Evolutionary conservation across 768 basidiomycete genomes (phyloP), one percentile per base, ranked within the genome.

Genomic region (Lepiota venenata): DNA sequence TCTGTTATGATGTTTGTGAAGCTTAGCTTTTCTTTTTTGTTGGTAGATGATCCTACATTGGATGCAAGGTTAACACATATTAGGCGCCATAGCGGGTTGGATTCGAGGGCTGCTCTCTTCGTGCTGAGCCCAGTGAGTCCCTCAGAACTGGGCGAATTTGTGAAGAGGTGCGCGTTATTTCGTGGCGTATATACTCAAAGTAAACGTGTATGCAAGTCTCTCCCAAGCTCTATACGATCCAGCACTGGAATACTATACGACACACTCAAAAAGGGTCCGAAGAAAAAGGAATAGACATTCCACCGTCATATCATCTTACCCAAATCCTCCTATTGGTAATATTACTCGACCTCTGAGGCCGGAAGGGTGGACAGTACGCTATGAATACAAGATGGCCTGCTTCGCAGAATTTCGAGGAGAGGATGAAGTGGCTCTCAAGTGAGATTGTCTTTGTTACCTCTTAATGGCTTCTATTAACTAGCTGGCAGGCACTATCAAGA

Each of bases 321-420:
- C 78, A 4, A 73, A 74, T n/a, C 72, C 82, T 3, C 61, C 77
- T n/a, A 69, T 75, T 18, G 76, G 79, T 2, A 66, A 67, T 38
- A 66, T 80, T 16, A 68, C 79, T 1, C 82, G 85, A 15, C 84
- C 88, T 0, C 72, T 97, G 4, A 76, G 89, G 25, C 81, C 87
- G 0, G 87, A 92, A 68, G 95, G 95, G 0, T 99, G 95, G 96
- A 92, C 90, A 0, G 93, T 96, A 16, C 77, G 97, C 27, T 98
- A 98, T 64, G 95, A 98, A 66, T 98, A 93, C 76, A 99, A 98
- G 71, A 90, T 95, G 81, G 97, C 89, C 0, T 88, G 89, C 61
- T 98, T 98, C 68, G 93, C 96, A 0, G 96, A 99, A 69, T 93
- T 98, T 64, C 74, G 95, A 55, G 85, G 91, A 11, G 96, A 98